Conservation (phyloP, 768 basidiomycete species). For the Megacollybia marginata region DNA sequence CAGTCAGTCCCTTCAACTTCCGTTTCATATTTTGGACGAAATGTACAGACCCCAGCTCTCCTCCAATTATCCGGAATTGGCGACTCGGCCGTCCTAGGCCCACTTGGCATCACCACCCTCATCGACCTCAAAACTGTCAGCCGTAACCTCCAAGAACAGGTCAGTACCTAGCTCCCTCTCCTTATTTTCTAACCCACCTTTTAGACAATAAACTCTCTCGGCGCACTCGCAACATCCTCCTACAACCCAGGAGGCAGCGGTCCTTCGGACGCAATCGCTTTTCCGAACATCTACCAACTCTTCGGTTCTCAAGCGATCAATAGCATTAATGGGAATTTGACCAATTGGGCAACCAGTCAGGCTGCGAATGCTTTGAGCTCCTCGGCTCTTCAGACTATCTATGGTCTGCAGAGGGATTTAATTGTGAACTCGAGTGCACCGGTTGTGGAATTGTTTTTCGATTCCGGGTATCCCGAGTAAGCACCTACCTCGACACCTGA, state of each 20-base stretch:
- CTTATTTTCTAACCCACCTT: neutral
- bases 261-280: constrained; percentile 43
- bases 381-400: constrained; percentile 34
- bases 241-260: constrained; percentile 35
- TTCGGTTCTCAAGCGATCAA: constrained; percentile 28
- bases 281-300: constrained; percentile 41
- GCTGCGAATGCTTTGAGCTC: constrained; percentile 30
- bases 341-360: constrained; percentile 36
- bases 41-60: constrained; percentile 31
- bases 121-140: constrained; percentile 44
- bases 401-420: constrained; percentile 35
- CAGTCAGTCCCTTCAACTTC: neutral
- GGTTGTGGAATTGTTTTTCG: constrained; percentile 41
- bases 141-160: constrained; percentile 53
- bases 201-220: constrained; percentile 36
- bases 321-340: constrained; percentile 29
- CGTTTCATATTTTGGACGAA: neutral
- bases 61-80: constrained; percentile 55
- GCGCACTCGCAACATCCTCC: constrained; percentile 26
- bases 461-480: constrained; percentile 38
- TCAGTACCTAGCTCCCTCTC: constrained; percentile 3
- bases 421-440: constrained; percentile 43
- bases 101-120: constrained; percentile 37
- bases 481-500: neutral
- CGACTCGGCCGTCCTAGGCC: constrained; percentile 33